Evolutionary conservation across 192 early-diverging fungal species (phyloP), one percentile per base, ranked within the genome.

Genomic region (Dissophora ornata): DNA sequence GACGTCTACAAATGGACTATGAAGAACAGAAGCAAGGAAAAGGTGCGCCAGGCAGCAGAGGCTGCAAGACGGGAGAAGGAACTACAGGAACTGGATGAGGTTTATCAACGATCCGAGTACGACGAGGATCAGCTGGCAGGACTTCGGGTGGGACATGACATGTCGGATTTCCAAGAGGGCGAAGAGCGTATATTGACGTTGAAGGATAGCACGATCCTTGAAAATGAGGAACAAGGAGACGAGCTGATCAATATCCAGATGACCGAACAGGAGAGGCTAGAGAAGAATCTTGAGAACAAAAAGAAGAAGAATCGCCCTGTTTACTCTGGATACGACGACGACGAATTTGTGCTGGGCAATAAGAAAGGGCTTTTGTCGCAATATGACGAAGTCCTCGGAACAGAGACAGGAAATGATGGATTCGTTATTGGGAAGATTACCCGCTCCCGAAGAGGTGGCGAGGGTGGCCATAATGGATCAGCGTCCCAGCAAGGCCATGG

Each of bases 141-240:
- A 0, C 62, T 97, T 12, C 68, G 85, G 26, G 92, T 98, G 4
- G 90, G 80, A 0, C 95, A 97, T 69, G 82, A 79, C 40, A 38
- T 94, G 46, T 61, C 82, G 2, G 90, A 93, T 25, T 87, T 97
- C 55, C 79, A 69, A 6, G 86, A 88, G 46, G 88, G 86, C 2
- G 82, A 79, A 2, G 96, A 97, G 50, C 85, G 86, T 0, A 92
- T 98, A 41, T 83, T 98, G 59, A 95, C 95, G 1, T 77, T 98
- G 18, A 93, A 94, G 69, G 97, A 98, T 71, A 80, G 83, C 15
- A 84, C 80, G 0, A 92, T 98, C 45, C 74, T 91, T 44, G 85
- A 84, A 65, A 82, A 82, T 67, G 83, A 84, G 62, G 92, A 90
- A 10, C 89, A 89, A 16, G 89, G 82, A 1, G 90, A 96, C 71